Evolutionary conservation across 768 basidiomycete genomes (phyloP).

Genomic region (Kwoniella mangroviensis): DNA sequence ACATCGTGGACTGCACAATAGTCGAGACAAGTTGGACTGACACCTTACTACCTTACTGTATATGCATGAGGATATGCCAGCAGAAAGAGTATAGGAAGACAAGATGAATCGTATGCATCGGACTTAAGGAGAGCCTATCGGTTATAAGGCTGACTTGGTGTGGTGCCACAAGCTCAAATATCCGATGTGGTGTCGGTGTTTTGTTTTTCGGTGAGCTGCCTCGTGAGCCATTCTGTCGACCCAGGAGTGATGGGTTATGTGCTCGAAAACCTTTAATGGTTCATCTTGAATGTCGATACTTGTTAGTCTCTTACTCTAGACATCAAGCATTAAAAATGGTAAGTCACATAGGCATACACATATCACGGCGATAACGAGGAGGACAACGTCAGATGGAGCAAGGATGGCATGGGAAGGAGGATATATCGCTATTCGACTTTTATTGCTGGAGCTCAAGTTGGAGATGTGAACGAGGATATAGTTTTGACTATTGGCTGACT

Average conservation of each 20-base stretch:
- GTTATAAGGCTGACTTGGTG: constrained; percentile 2
- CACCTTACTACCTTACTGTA: too few species aligned
- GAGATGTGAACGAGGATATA: not conserved
- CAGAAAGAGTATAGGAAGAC: too few species aligned
- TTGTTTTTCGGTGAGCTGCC: not conserved
- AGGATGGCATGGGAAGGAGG: constrained; percentile 1
- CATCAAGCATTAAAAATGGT: constrained; percentile 36
- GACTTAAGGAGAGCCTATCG: constrained; percentile 11
- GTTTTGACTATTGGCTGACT: constrained; percentile 7
- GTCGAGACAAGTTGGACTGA: too few species aligned
- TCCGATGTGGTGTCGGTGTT: not conserved
- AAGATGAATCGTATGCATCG: constrained; percentile 8
- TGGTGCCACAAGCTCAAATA: not conserved
- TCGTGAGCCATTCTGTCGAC: not conserved
- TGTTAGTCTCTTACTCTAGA: constrained; percentile 18
- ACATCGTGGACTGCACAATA: too few species aligned
- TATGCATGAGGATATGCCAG: not conserved
- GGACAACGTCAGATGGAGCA: constrained; percentile 7
- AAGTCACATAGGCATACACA: constrained; percentile 19
- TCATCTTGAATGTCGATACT: constrained; percentile 2
- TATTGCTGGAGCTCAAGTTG: constrained; percentile 1
- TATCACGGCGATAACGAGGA: constrained; percentile 5
- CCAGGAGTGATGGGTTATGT: not conserved
- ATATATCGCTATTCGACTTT: not conserved
- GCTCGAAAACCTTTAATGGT: constrained; percentile 12